Base-by-base conservation (phyloP, 108 stramenopile genomes). In the Aureococcus anophagefferens region DNA sequence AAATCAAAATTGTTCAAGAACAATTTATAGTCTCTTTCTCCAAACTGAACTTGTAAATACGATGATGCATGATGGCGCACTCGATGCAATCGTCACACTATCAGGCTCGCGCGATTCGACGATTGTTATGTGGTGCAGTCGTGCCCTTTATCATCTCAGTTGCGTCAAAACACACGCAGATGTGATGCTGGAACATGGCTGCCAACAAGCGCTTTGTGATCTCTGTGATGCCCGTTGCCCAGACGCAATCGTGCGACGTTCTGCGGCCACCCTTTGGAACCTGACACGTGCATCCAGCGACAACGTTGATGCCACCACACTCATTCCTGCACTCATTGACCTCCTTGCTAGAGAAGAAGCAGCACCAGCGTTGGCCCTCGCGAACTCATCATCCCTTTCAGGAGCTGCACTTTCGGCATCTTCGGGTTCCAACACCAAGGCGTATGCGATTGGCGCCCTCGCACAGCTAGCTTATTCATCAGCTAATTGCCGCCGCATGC, bases 201-300 rank as follows among this genome's bases (percentile, higher is more conserved):
- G 46, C 59, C 34, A 51, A 28, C 17, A 51, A 46, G 69, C 66
- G 1, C 35, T 72, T n/a, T 37, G 46, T 32, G 59, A 34, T 15
- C 64, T 72, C 11, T 65, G 44, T 33, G 17, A 65, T 11, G 30
- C 64, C 21, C 30, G 31, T 7, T 37, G 33, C 46, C n/a, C 40
- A n/a, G 62, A 46, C 11, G 30, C 29, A 11, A 67, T 51, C 13
- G 65, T 25, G 45, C 30, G 34, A 11, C 40, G 37, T 13, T 72
- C 46, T 32, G 72, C 66, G 28, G 72, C 72, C 3, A 51, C 72
- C 29, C 72, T 72, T 11, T 72, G 72, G 72, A 63, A 67, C 33
- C 40, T 72, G 30, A 72, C 72, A 7, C 37, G 37, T 11, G 11
- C 37, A 4, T 18, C 11, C 32, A 9, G 33, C 17, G 25, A 63